These are phyloP conservation scores for Symbiodinium natans DNA, from an alignment of 73 alveolate species.

Conservation along the genomic window DNA sequence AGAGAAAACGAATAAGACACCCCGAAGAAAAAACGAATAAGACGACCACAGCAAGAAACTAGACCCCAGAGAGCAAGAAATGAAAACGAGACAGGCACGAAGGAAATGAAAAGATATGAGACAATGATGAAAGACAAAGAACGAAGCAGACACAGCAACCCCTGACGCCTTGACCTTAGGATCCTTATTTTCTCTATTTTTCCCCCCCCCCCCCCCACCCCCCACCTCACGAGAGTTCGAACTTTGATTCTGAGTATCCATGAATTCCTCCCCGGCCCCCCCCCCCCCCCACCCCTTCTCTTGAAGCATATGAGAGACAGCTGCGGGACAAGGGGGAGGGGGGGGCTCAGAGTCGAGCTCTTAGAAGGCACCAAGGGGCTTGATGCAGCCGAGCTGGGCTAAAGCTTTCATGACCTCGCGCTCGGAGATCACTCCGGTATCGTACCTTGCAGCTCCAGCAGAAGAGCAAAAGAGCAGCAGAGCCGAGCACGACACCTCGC, in stretches of 20 bases:
- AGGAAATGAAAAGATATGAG: background rate
- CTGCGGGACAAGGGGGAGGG: background rate
- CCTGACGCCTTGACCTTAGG: too few relatives aligned
- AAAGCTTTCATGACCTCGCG: constrained; percentile 13
- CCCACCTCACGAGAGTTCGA: background rate
- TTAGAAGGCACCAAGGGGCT: background rate
- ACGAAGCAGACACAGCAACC: too few relatives aligned
- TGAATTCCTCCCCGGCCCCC: background rate
- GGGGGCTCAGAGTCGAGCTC: background rate
- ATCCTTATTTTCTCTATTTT: too few relatives aligned
- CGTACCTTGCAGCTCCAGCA: background rate
- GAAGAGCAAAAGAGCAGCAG: background rate
- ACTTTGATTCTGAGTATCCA: background rate
- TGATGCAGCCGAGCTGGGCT: background rate
- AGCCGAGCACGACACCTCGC: background rate
- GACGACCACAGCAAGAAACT: too few relatives aligned
- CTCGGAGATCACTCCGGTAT: constrained; percentile 66
- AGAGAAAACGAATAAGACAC: too few relatives aligned
- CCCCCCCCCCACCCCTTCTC: background rate
- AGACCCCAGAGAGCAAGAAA: too few relatives aligned
- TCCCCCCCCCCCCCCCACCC: too few relatives aligned
- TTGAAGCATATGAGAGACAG: background rate
- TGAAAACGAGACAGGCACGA: background rate
- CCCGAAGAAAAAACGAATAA: too few relatives aligned
- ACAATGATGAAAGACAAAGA: too few relatives aligned